These are phyloP conservation scores for Didymella arachidicola DNA, from an alignment of 2,329 filamentous ascomycete species.

Conservation along the genomic window DNA sequence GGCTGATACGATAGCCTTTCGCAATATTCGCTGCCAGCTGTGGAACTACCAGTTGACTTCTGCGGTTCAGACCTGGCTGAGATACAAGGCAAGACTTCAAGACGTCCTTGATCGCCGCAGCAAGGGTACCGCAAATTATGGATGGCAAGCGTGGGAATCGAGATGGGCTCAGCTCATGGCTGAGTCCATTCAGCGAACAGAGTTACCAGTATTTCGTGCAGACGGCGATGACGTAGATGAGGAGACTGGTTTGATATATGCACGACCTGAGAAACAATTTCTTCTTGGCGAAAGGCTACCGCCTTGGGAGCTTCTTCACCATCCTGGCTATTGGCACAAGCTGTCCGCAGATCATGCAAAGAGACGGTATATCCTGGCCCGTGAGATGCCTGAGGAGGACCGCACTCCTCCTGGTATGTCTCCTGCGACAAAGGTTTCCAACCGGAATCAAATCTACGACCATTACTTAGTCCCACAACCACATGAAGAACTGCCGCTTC, in stretches of 20 bases:
- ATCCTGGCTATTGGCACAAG: conserved; percentile 68
- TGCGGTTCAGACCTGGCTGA: conserved; percentile 81
- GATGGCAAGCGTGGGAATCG: conserved; percentile 93
- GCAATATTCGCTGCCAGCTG: conserved; percentile 81
- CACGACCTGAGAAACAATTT: conserved; percentile 60
- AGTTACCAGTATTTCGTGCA: conserved; percentile 55
- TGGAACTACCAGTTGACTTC: conserved; percentile 81
- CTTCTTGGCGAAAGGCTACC: conserved; percentile 58
- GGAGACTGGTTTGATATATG: conserved; percentile 52
- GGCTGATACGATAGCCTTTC: conserved; percentile 80
- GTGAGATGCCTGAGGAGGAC: conserved; percentile 67
- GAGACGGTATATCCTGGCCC: conserved; percentile 59
- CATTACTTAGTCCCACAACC: conserved; percentile 67
- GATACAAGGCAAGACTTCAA: conserved; percentile 75
- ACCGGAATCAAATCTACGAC: conserved; percentile 63
- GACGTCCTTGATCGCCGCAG: conserved; percentile 84
- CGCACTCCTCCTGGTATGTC: conserved; percentile 62
- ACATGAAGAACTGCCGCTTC: conserved; percentile 61
- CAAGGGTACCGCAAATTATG: conserved; percentile 86
- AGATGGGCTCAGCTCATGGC: conserved; percentile 71
- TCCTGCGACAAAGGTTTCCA: conserved; percentile 63
- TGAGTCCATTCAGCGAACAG: conserved; percentile 63
- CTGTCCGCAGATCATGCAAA: conserved; percentile 62
- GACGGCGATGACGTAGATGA: conserved; percentile 34
- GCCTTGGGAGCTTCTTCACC: conserved; percentile 67